phyloP scores from a whole-genome alignment of 305 asterid species.

The Fraxinus albicans region DNA sequence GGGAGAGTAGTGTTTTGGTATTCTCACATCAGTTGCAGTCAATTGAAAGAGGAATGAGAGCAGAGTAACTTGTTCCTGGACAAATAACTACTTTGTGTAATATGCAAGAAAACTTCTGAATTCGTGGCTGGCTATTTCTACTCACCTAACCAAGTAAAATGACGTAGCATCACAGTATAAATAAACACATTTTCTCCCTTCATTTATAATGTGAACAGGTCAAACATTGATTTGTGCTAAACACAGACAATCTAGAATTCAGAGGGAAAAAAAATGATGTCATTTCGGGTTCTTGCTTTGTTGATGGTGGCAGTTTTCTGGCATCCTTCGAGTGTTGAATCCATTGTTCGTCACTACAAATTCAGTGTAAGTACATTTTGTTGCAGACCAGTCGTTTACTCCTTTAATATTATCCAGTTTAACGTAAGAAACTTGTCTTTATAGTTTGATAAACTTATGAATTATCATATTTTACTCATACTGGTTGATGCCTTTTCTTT shows the following conservation, averaged over 20 bases:
- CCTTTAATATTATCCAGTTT: not conserved
- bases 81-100: conserved; percentile 41
- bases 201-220: conserved; percentile 29
- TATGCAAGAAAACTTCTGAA: conserved; percentile 47
- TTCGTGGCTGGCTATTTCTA: conserved; percentile 30
- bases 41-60: conserved; percentile 22
- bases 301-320: conserved; percentile 28
- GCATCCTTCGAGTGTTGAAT: conserved; percentile 27
- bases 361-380: conserved; percentile 43
- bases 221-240: not conserved
- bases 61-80: not conserved
- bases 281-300: conserved; percentile 21
- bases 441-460: not conserved
- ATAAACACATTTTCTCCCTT: not conserved
- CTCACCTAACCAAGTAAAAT: conserved; percentile 56
- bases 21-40: conserved; percentile 28
- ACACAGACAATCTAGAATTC: not conserved
- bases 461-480: not conserved
- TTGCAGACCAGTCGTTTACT: not conserved
- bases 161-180: conserved; percentile 39
- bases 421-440: not conserved
- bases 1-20: conserved; percentile 35
- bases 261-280: conserved; percentile 13
- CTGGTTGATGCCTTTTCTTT: not conserved
- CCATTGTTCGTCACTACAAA: conserved; percentile 50